phyloP scores from a whole-genome alignment of 768 basidiomycete species.

The Pulveroboletus frians region DNA sequence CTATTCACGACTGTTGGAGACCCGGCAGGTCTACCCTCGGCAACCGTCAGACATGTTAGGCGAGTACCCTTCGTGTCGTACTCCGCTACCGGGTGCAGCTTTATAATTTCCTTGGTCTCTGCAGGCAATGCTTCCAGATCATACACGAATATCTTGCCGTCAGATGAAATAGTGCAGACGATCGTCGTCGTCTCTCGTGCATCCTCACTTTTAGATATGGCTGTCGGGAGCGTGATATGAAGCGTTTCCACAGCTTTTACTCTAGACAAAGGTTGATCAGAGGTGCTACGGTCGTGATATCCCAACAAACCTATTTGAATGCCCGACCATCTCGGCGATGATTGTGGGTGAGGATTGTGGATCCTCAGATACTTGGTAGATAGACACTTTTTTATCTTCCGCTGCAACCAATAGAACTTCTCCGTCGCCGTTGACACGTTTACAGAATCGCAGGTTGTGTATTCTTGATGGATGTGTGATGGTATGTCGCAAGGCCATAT shows the following conservation, averaged over 20 bases:
- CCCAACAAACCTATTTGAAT: constrained; percentile 67
- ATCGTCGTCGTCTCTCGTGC: constrained; percentile 48
- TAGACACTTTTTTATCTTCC: constrained; percentile 83
- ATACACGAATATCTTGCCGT: constrained; percentile 78
- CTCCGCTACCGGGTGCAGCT: constrained; percentile 51
- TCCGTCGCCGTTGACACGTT: constrained; percentile 47
- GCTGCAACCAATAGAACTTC: constrained; percentile 80
- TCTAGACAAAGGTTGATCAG: constrained; percentile 34
- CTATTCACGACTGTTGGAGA: constrained; percentile 16
- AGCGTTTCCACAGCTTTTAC: constrained; percentile 78
- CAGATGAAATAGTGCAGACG: constrained; percentile 79
- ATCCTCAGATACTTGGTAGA: constrained; percentile 60
- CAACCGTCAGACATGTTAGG: constrained; percentile 67
- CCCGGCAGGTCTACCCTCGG: constrained; percentile 41
- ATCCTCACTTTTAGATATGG: constrained; percentile 9
- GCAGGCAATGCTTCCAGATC: constrained; percentile 53
- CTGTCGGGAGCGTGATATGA: constrained; percentile 49
- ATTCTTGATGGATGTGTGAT: constrained; percentile 77
- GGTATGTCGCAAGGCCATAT: constrained; percentile 70
- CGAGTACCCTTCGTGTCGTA: constrained; percentile 87
- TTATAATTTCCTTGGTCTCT: constrained; percentile 16
- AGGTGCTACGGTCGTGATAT: neutral
- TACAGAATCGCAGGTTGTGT: constrained; percentile 77
- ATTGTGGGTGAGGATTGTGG: constrained; percentile 44
- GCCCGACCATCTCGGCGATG: constrained; percentile 73